Conservation (phyloP, 169 alveolate genomes). For the Cryptosporidium baileyi region DNA sequence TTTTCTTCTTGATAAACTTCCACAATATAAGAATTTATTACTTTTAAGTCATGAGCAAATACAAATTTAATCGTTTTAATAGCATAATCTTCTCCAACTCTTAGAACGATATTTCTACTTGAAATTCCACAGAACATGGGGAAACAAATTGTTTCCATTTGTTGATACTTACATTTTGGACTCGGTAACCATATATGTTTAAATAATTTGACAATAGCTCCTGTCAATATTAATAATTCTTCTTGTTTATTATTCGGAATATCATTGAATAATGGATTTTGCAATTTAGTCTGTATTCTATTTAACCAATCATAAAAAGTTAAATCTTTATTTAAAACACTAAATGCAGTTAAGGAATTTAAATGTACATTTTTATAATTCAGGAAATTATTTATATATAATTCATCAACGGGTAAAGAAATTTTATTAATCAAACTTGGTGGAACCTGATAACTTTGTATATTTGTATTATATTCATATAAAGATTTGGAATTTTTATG, state of each 20-base stretch:
- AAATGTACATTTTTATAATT: background rate
- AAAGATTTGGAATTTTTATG: constrained; percentile 10
- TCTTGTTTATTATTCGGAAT: background rate
- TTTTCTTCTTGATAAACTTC: background rate
- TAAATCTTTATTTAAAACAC: background rate
- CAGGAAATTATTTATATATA: background rate
- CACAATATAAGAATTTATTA: background rate
- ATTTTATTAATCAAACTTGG: background rate
- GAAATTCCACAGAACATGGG: constrained; percentile 66
- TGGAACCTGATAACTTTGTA: constrained; percentile 10
- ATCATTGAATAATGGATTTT: background rate
- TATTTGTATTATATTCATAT: background rate
- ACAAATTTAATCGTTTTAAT: constrained; percentile 11
- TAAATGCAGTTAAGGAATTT: background rate
- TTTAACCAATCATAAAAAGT: constrained; percentile 18
- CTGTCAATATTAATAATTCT: background rate
- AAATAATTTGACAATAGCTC: background rate
- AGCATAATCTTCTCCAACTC: background rate
- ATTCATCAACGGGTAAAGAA: background rate
- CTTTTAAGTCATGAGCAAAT: constrained; percentile 12
- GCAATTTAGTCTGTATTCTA: background rate
- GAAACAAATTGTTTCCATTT: background rate
- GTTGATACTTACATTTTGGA: constrained; percentile 21
- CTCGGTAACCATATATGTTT: constrained; percentile 25
- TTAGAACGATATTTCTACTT: constrained; percentile 19